Evolutionary conservation across 2,329 filamentous ascomycete species (phyloP).

Genomic region (Colletotrichum liriopes): DNA sequence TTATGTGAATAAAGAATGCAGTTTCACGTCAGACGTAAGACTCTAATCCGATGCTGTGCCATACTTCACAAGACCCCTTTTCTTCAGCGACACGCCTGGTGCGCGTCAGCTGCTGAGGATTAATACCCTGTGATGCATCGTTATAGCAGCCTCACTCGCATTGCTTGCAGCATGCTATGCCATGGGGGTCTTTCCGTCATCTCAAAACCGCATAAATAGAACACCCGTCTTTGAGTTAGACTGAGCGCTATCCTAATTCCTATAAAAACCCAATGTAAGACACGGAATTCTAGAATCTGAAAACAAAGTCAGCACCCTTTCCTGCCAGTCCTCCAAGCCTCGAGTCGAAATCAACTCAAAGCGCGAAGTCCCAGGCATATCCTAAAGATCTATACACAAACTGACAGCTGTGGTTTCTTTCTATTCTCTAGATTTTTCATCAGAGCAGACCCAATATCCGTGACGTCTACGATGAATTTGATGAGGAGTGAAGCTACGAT

Average conservation of each 20-base stretch:
- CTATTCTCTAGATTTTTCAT: too few species aligned
- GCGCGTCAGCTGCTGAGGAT: background rate
- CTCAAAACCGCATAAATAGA: rapidly evolving
- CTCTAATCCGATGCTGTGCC: background rate
- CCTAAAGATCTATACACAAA: background rate
- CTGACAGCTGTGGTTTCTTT: background rate
- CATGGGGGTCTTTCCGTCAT: background rate
- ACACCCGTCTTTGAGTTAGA: rapidly evolving
- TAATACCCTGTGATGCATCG: too few species aligned
- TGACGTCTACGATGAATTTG: background rate
- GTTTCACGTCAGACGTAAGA: background rate
- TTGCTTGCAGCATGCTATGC: background rate
- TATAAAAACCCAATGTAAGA: background rate
- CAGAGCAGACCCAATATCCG: background rate
- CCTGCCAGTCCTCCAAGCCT: background rate
- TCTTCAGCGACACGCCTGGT: background rate
- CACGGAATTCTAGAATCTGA: background rate
- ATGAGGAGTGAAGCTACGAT: background rate
- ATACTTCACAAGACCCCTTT: background rate
- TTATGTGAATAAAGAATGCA: background rate
- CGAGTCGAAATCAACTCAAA: background rate
- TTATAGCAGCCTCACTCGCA: background rate
- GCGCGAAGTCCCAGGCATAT: background rate
- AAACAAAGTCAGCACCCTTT: background rate
- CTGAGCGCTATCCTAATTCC: too few species aligned